Base-by-base conservation (phyloP, 2,329 filamentous ascomycete species). In the Sordariomycetes sp. region DNA sequence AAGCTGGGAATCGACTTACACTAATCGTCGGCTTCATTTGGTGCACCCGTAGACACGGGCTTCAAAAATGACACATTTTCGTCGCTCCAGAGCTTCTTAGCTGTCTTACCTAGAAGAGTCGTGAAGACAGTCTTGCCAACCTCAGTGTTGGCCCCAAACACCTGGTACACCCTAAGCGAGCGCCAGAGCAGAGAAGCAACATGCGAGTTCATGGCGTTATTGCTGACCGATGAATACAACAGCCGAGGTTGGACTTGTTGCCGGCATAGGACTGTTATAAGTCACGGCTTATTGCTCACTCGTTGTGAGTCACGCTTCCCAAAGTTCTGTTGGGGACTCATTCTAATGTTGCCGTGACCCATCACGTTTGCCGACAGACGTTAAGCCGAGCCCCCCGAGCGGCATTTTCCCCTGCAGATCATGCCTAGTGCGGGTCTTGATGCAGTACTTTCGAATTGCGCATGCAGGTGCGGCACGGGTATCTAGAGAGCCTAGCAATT, bases 51-150 rank as follows among this genome's bases (percentile, higher is more conserved):
- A 3, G 84, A 90, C 3, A 93, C 78, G 0, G 86, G 86, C 54
- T 93, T 93, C 35, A 93, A 52, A 53, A 84, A 93, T 9, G 70
- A 66, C 2, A 78, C 68, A 15, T 59, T 57, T 30, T 70, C 66
- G 15, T 59, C 47, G 7, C 55, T 53, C 42, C 64, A 63, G 25
- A 59, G 57, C 18, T 58, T 63, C 24, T 58, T 61, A 12, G 78
- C 68, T 8, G 79, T 71, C 41, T 73, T 77, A 53, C 76, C 82
- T 4, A 93, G 63, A 10, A 86, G 57, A 0, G 83, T 86, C 3
- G 82, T 80, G 38, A 87, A 71, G 21, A 93, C 74, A 0, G 86
- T 93, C 64, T 93, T 93, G 42, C 86, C 86, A 18, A 92, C 83
- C 43, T 84, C 76, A 0, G 86, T 92, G 47, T 90, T 92, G 30